These are phyloP conservation scores for Hawksworthiomyces lignivorus DNA, from an alignment of 2,329 filamentous ascomycete species.

Conservation along the genomic window DNA sequence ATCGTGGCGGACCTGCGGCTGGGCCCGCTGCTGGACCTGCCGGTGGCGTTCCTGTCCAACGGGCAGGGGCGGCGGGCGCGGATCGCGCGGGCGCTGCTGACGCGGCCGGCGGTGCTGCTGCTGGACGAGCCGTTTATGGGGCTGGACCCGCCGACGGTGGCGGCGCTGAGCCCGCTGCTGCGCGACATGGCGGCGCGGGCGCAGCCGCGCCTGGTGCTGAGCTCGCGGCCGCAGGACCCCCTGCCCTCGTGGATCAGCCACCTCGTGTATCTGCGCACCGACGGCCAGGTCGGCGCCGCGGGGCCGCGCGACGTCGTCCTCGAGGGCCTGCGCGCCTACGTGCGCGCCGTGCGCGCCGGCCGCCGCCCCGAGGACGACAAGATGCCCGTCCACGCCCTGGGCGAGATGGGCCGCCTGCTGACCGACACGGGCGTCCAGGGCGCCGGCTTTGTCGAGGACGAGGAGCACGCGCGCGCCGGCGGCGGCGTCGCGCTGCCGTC, in stretches of 20 bases:
- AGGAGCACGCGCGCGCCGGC: neutral
- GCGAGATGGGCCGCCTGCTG: conserved; percentile 42
- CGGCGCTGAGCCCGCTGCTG: conserved; percentile 63
- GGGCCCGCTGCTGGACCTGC: conserved; percentile 62
- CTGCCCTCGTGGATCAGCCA: conserved; percentile 90
- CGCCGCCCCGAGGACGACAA: conserved; percentile 36
- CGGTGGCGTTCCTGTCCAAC: conserved; percentile 85
- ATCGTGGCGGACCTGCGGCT: conserved; percentile 66
- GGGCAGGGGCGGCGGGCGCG: conserved; percentile 81
- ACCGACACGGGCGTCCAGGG: conserved; percentile 32
- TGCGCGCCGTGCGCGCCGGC: conserved; percentile 38
- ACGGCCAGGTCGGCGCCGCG: conserved; percentile 57
- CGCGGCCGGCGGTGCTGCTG: conserved; percentile 70
- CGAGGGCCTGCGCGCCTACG: conserved; percentile 40
- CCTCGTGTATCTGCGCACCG: conserved; percentile 61
- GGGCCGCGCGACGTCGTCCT: conserved; percentile 60
- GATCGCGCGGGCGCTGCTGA: conserved; percentile 79
- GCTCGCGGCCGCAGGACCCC: conserved; percentile 74
- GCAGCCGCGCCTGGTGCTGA: conserved; percentile 66
- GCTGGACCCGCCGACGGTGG: conserved; percentile 75
- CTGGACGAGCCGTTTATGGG: conserved; percentile 97
- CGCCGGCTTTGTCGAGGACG: conserved; percentile 24
- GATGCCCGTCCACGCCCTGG: conserved; percentile 39
- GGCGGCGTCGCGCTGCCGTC: neutral
- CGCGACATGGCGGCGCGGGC: conserved; percentile 57